These are phyloP conservation scores for Fragilaria radians DNA, from an alignment of 108 stramenopile species.

Conservation along the genomic window DNA sequence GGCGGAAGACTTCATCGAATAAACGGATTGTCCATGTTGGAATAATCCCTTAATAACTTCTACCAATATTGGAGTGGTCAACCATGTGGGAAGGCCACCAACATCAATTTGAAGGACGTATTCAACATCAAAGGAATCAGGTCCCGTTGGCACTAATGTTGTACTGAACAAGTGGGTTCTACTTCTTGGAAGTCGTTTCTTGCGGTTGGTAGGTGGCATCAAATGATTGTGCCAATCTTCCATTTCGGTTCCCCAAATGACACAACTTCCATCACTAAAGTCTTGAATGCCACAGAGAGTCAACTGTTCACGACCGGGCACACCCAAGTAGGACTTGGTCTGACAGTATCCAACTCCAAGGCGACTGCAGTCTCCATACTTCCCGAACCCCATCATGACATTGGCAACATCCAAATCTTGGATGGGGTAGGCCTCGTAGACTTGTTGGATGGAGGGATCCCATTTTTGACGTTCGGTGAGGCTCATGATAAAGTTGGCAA, in stretches of 20 bases:
- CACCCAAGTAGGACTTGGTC: slow-evolving; percentile 29
- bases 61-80: slow-evolving; percentile 44
- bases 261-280: slow-evolving; percentile 25
- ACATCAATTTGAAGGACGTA: slow-evolving; percentile 55
- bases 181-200: slow-evolving; percentile 32
- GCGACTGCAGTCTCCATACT: slow-evolving; percentile 40
- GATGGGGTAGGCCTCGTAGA: slow-evolving; percentile 41
- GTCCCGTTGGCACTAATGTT: slow-evolving; percentile 49
- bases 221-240: slow-evolving; percentile 57
- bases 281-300: slow-evolving; percentile 59
- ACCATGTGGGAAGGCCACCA: slow-evolving; percentile 52
- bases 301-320: slow-evolving; percentile 43
- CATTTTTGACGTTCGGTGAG: slow-evolving; percentile 34
- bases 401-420: slow-evolving; percentile 52
- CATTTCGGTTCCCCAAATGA: slow-evolving; percentile 56
- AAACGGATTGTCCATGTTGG: slow-evolving; percentile 27
- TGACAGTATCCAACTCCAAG: slow-evolving; percentile 47
- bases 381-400: slow-evolving; percentile 39
- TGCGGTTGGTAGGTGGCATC: slow-evolving; percentile 16
- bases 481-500: slow-evolving; percentile 53
- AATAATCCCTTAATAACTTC: slow-evolving; percentile 51
- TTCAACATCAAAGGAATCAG: slow-evolving; percentile 55
- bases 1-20: not conserved
- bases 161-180: slow-evolving; percentile 40
- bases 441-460: slow-evolving; percentile 49